Evolutionary conservation across 331 rosid species (phyloP), one percentile per base, ranked within the genome.

Genomic region (Spiraea crenata): DNA sequence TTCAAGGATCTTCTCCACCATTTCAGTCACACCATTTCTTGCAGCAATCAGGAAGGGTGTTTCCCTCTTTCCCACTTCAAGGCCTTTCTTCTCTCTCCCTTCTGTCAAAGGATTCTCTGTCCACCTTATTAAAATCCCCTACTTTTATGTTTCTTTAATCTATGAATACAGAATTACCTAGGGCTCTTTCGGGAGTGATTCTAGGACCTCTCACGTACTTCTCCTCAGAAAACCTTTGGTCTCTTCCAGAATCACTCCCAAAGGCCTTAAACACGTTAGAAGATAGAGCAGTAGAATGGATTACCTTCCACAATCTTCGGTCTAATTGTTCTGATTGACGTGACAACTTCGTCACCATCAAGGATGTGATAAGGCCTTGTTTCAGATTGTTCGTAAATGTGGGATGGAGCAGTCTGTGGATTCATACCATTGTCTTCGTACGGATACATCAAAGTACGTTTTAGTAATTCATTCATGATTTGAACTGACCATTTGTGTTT

Each of bases 21-120:
- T 77, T 66, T 86, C 88, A 12, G 54, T 63, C 55, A 84, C 75
- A 2, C 91, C 91, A 37, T 84, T 80, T 74, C 71, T 84, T 9
- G 87, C 89, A 20, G 87, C 92, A 19, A 84, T 65, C 70, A 87
- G 48, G 34, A 82, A 54, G 0, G 92, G 84, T 12, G 92, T 76
- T 14, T 87, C 85, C 46, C 3, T 41, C 57, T 12, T 59, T 67
- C 19, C n/a, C 17, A 13, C 31, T 25, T 25, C 31, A 25, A 16
- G 20, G 37, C 1, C 40, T 54, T 17, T 17, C 35, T 5, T 46
- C 57, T 15, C 16, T 6, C 1, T 35, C 4, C 3, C 10, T 14
- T 59, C 6, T 6, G 19, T 35, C 19, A 11, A 25, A 3, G 5
- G 64, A 34, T 12, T 45, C 64, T 15, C 6, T 4, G 10, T 59